Conservation (phyloP, 192 early-diverging fungal species). For the Coemansia interrupta region DNA sequence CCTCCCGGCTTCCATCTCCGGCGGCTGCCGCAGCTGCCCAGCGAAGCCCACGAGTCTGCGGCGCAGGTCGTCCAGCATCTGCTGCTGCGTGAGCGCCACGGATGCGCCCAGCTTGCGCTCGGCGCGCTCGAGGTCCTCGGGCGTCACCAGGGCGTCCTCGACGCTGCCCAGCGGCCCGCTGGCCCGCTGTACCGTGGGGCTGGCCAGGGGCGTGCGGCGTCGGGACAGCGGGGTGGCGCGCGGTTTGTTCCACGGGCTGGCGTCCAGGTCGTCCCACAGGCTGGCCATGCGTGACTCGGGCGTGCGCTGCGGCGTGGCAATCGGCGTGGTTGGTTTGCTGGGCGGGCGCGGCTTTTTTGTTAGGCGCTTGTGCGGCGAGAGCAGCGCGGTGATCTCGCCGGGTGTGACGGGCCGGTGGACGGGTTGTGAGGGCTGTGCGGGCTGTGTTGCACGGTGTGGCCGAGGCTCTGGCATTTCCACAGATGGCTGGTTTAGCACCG, state of each 20-base stretch:
- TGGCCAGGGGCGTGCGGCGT: background rate
- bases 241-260: background rate
- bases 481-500: too few relatives aligned
- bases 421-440: background rate
- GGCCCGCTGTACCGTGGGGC: too few relatives aligned
- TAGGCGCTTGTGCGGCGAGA: constrained; percentile 17
- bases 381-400: constrained; percentile 34
- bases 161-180: constrained; percentile 34
- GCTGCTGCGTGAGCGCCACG: constrained; percentile 39
- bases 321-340: too few relatives aligned
- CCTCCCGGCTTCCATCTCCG: too few relatives aligned
- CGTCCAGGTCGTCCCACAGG: background rate
- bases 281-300: background rate
- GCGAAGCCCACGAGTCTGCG: constrained; percentile 24
- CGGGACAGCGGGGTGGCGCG: too few relatives aligned
- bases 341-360: constrained; percentile 2
- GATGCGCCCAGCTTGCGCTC: constrained; percentile 36
- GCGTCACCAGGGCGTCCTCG: constrained; percentile 41
- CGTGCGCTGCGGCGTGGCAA: background rate
- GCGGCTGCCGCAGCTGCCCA: background rate
- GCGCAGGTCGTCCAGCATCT: constrained; percentile 37
- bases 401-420: constrained; percentile 13
- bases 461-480: too few relatives aligned
- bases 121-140: constrained; percentile 26
- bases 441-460: background rate